Percentiles rank a stretch among this genome's conserved stretches.
Evolutionary conservation across 2,329 filamentous ascomycete genomes (phyloP).

Genomic region (Cercospora berteroae): DNA sequence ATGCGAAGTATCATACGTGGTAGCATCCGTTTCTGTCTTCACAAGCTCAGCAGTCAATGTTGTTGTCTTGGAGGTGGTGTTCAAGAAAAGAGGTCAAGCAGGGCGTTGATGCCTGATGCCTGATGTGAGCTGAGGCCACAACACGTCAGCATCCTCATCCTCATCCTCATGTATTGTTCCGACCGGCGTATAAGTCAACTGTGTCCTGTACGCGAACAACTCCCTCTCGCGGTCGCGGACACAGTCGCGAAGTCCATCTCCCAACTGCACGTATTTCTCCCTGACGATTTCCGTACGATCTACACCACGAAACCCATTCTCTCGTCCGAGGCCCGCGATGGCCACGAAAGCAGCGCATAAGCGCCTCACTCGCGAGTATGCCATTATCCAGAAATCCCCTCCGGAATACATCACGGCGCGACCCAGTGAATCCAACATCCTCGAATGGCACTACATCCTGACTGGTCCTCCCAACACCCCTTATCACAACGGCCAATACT

Average conservation of each 20-base stretch:
- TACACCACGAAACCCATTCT: not conserved
- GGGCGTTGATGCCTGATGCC: not conserved
- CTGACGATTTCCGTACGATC: not conserved
- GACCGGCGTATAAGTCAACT: not conserved
- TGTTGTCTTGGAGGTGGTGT: not conserved
- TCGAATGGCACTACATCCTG: slow-evolving; percentile 60
- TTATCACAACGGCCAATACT: slow-evolving; percentile 94
- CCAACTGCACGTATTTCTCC: not conserved
- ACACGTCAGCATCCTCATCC: not conserved
- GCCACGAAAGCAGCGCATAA: slow-evolving; percentile 43
- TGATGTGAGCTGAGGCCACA: not conserved
- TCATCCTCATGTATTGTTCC: not conserved
- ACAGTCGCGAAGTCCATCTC: not conserved
- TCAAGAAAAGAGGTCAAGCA: not conserved
- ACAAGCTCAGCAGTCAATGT: not conserved
- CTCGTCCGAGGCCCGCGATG: slow-evolving; percentile 28
- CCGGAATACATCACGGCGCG: slow-evolving; percentile 37
- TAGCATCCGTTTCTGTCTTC: not conserved
- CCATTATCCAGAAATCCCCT: slow-evolving; percentile 37
- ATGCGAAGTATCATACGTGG: not conserved
- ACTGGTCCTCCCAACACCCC: slow-evolving; percentile 92
- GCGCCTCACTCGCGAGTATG: slow-evolving; percentile 41
- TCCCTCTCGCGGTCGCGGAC: not conserved
- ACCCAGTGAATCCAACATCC: slow-evolving; percentile 38
- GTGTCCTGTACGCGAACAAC: not conserved